Conservation (phyloP, 495 filamentous ascomycete genomes). For the Annulohypoxylon stygium region DNA sequence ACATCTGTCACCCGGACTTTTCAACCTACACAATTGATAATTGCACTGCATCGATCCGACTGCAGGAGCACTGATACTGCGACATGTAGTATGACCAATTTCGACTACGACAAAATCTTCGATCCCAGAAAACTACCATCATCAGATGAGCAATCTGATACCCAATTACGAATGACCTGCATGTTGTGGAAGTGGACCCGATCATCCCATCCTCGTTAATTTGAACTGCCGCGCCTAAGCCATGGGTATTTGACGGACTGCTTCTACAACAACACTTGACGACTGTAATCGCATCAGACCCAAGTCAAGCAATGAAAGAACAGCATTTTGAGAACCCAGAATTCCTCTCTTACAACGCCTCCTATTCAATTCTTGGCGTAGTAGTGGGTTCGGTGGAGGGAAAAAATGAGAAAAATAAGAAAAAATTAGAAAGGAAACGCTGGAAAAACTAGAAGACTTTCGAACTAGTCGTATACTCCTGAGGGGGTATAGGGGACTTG, state of each 20-base stretch:
- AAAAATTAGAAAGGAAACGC: slow-evolving; percentile 39
- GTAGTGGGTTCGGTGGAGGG: neutral
- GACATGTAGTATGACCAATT: slow-evolving; percentile 17
- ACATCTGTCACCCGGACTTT: slow-evolving; percentile 14
- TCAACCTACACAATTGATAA: slow-evolving; percentile 36
- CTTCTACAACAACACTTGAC: neutral
- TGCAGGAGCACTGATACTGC: slow-evolving; percentile 47
- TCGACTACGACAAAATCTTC: slow-evolving; percentile 26
- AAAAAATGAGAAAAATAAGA: slow-evolving; percentile 39
- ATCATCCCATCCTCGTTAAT: neutral
- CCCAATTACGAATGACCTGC: slow-evolving; percentile 14
- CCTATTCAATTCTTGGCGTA: neutral
- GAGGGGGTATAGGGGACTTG: slow-evolving; percentile 26
- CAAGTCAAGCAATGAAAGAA: neutral
- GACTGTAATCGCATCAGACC: neutral
- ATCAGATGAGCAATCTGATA: slow-evolving; percentile 25
- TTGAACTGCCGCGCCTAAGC: neutral
- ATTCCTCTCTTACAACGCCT: neutral
- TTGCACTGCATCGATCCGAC: slow-evolving; percentile 52
- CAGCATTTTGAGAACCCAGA: slow-evolving; percentile 10
- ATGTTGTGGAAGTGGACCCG: slow-evolving; percentile 20
- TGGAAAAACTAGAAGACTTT: slow-evolving; percentile 44
- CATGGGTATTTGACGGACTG: neutral
- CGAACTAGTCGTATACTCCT: slow-evolving; percentile 38
- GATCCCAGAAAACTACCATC: slow-evolving; percentile 16